A percentile compares a stretch with the other conserved stretches of the same genome.
Conservation (phyloP, 2,329 filamentous ascomycete species). For the Lomentospora prolificans region DNA sequence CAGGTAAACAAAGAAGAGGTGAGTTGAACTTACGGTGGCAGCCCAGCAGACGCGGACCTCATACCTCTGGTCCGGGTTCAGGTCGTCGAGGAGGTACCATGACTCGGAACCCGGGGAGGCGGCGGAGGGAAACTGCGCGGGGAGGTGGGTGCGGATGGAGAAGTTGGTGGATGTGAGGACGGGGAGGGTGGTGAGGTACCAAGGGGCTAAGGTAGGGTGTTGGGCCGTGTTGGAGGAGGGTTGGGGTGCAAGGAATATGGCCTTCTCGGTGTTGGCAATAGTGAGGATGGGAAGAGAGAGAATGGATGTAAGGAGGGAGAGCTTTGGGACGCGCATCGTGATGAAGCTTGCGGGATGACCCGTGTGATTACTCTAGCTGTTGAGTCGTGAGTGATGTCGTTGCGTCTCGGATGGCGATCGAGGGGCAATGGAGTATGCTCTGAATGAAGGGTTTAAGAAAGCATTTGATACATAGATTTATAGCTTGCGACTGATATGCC, state of each 20-base stretch:
- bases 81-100: constrained; percentile 68
- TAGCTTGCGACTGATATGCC: no score
- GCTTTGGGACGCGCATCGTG: constrained; percentile 4
- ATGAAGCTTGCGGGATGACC: background rate
- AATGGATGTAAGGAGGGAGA: constrained; percentile 11
- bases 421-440: no score
- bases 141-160: constrained; percentile 52
- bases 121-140: constrained; percentile 56
- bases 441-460: no score
- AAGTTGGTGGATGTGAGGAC: constrained; percentile 49
- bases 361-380: background rate
- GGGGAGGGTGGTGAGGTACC: constrained; percentile 50
- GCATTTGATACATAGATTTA: no score
- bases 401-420: no score
- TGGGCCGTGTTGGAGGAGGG: constrained; percentile 43
- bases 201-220: constrained; percentile 19
- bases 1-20: background rate
- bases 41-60: constrained; percentile 91
- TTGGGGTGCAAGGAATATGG: constrained; percentile 70
- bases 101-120: constrained; percentile 49
- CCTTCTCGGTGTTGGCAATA: constrained; percentile 77
- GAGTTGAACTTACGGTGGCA: constrained; percentile 60
- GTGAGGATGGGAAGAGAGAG: constrained; percentile 11
- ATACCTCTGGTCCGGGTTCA: constrained; percentile 68
- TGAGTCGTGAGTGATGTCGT: background rate